Evolutionary conservation across 371 early-diverging fungal genomes (phyloP).

Genomic region (Chytridium lagenaria): DNA sequence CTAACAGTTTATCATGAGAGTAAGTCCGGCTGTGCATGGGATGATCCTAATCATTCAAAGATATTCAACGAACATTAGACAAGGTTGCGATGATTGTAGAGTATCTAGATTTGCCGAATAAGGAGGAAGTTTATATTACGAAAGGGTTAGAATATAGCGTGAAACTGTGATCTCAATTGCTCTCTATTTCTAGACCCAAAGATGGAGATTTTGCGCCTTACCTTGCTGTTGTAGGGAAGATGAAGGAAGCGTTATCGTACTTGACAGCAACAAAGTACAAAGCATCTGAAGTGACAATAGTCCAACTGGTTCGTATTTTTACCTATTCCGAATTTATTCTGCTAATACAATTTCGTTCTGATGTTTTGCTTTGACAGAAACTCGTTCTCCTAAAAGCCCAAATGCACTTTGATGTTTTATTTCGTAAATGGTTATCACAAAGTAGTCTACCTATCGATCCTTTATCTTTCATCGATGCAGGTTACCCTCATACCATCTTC

Average conservation of each 20-base stretch:
- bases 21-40: too few relatives aligned
- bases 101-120: constrained; percentile 77
- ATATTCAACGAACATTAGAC: constrained; percentile 74
- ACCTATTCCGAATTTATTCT: too few relatives aligned
- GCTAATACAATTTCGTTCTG: too few relatives aligned
- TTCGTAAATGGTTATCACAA: constrained; percentile 58
- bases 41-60: too few relatives aligned
- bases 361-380: not conserved
- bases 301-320: constrained; percentile 47
- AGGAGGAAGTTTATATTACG: constrained; percentile 73
- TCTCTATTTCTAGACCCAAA: constrained; percentile 12
- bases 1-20: constrained; percentile 80
- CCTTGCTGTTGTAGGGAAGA: constrained; percentile 33
- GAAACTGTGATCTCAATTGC: not conserved
- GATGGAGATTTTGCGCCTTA: constrained; percentile 26
- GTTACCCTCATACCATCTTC: not conserved
- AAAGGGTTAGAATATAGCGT: constrained; percentile 53
- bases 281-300: constrained; percentile 49
- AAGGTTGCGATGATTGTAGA: constrained; percentile 75
- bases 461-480: constrained; percentile 26
- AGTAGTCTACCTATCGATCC: constrained; percentile 59
- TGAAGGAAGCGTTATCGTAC: constrained; percentile 65
- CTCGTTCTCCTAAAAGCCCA: constrained; percentile 54
- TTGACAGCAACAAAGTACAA: constrained; percentile 60
- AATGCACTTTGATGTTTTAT: constrained; percentile 59